Evolutionary conservation across 208 protist species (phyloP).

Genomic region (Wallacemonas sp.): DNA sequence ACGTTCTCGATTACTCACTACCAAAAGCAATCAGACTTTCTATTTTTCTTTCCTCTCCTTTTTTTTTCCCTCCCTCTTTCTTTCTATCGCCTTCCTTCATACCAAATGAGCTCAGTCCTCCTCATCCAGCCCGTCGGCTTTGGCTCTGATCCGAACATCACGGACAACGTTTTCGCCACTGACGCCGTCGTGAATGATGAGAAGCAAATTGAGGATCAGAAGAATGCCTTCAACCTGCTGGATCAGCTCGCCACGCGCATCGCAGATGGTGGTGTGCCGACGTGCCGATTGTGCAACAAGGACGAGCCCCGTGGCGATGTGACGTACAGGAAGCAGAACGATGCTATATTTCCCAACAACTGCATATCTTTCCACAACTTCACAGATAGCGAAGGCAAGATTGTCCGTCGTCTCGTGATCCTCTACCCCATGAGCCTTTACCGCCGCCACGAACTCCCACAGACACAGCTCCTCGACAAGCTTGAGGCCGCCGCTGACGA

Average conservation of each 20-base stretch:
- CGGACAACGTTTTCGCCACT: constrained; percentile 45
- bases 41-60: not conserved
- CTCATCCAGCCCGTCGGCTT: constrained; percentile 40
- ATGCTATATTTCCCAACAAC: constrained; percentile 68
- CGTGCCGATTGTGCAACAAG: constrained; percentile 30
- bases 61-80: constrained; percentile 8
- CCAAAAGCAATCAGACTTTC: not conserved
- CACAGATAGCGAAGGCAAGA: constrained; percentile 52
- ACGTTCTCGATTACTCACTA: not conserved
- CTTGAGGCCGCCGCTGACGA: constrained; percentile 32
- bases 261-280: constrained; percentile 25
- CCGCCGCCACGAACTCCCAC: constrained; percentile 63
- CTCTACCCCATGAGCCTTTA: constrained; percentile 81
- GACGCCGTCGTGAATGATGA: constrained; percentile 25
- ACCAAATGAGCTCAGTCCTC: constrained; percentile 46
- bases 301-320: constrained; percentile 27
- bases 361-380: constrained; percentile 82
- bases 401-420: constrained; percentile 64
- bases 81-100: constrained; percentile 4
- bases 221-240: constrained; percentile 30
- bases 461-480: constrained; percentile 51
- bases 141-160: constrained; percentile 37
- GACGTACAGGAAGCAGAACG: constrained; percentile 45
- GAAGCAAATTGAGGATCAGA: constrained; percentile 30
- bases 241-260: constrained; percentile 27